Evolutionary conservation across 257 asterid species (phyloP).

Genomic region (Ajuga chamaepitys): DNA sequence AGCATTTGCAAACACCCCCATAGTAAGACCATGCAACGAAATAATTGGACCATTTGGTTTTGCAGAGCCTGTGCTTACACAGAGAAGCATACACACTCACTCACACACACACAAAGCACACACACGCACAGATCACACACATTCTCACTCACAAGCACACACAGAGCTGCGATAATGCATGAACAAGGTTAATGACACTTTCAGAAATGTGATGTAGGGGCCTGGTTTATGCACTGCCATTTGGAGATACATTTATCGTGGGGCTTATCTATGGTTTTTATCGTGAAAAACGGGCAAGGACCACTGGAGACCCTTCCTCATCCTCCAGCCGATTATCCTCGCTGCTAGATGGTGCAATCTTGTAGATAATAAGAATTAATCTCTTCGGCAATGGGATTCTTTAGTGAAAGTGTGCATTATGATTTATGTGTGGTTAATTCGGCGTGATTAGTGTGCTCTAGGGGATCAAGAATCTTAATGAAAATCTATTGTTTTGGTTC

Average conservation of each 20-base stretch:
- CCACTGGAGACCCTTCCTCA: conserved; percentile 52
- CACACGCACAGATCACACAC: no score
- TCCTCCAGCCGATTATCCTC: conserved; percentile 59
- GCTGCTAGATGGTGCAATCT: conserved; percentile 26
- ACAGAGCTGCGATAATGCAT: no score
- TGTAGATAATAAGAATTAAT: conserved; percentile 9
- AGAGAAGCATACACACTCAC: not conserved
- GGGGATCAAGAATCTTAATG: not conserved
- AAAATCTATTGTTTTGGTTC: not conserved
- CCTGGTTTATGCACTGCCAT: conserved; percentile 59
- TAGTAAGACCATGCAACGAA: no score
- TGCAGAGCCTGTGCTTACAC: no score
- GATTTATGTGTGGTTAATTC: conserved; percentile 13
- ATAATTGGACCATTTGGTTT: no score
- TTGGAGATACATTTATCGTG: conserved; percentile 55
- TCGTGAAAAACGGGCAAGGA: conserved; percentile 54
- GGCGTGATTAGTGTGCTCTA: not conserved
- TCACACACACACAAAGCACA: not conserved
- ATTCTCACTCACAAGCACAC: no score
- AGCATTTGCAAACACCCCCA: no score
- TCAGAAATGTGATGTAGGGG: conserved; percentile 35
- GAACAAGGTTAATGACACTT: conserved; percentile 1
- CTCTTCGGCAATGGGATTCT: conserved; percentile 15
- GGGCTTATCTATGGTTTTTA: conserved; percentile 51
- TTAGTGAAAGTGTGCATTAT: conserved; percentile 26